These are phyloP conservation scores for Saprolegnia diclina DNA, from an alignment of 352 stramenopile species.

Conservation along the genomic window DNA sequence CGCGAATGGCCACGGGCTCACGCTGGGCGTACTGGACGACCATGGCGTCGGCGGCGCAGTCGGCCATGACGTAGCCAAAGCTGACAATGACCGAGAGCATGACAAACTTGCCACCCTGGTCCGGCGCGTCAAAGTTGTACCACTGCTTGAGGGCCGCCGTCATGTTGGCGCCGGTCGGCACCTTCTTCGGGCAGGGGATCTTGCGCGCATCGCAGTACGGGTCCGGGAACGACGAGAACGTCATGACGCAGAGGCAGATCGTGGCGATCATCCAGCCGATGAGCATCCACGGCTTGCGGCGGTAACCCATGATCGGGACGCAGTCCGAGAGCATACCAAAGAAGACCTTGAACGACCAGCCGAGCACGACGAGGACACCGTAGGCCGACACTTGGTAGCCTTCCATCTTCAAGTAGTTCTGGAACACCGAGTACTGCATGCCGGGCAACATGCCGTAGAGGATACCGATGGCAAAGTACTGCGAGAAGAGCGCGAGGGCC, in stretches of 20 bases:
- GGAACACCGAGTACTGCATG: conserved; percentile 42
- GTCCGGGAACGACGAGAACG: neutral
- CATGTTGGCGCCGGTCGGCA: neutral
- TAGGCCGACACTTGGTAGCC: conserved; percentile 39
- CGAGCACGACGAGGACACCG: conserved; percentile 41
- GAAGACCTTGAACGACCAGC: conserved; percentile 59
- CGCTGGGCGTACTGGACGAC: conserved; percentile 55
- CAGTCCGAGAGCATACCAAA: conserved; percentile 50
- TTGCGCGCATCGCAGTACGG: conserved; percentile 8
- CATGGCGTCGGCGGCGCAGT: conserved; percentile 45
- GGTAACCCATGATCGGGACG: conserved; percentile 43
- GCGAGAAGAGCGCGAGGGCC: conserved; percentile 40
- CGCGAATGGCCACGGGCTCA: conserved; percentile 45
- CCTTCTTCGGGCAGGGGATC: neutral
- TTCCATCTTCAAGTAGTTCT: conserved; percentile 50
- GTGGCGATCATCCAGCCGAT: conserved; percentile 41
- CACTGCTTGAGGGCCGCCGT: neutral
- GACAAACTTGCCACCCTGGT: conserved; percentile 31
- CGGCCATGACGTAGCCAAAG: conserved; percentile 43
- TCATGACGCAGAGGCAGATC: conserved; percentile 27
- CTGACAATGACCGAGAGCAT: conserved; percentile 42
- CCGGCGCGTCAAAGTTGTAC: conserved; percentile 37
- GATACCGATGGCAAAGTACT: conserved; percentile 39
- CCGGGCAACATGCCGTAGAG: conserved; percentile 43
- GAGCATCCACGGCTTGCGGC: conserved; percentile 48